Percentiles rank a stretch among this genome's conserved stretches.
These are phyloP conservation scores for Craspedostauros australis DNA, from an alignment of 108 stramenopile genomes.

Conservation along the genomic window DNA sequence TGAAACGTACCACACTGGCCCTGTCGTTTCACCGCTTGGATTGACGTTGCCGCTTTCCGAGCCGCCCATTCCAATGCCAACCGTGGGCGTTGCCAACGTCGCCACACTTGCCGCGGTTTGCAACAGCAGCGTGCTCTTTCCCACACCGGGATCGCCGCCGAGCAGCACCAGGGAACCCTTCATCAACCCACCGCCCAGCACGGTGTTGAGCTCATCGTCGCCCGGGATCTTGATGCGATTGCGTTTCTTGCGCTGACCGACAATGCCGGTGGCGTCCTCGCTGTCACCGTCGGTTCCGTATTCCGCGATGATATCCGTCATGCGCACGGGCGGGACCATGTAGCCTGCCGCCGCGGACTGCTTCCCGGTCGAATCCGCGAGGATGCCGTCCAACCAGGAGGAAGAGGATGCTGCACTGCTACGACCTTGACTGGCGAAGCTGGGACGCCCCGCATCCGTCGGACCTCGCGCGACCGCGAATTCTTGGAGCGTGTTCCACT, in stretches of 20 bases:
- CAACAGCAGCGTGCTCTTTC: conserved; percentile 66
- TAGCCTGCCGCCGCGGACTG: too few species aligned
- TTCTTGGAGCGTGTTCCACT: conserved; percentile 90
- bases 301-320: conserved; percentile 57
- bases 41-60: conserved; percentile 14
- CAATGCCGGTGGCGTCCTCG: conserved; percentile 2
- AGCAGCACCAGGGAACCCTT: conserved; percentile 82
- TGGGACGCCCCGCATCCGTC: neutral
- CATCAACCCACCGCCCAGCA: conserved; percentile 91
- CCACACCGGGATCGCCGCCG: conserved; percentile 91
- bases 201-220: conserved; percentile 81
- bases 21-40: conserved; percentile 13
- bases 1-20: conserved; percentile 88
- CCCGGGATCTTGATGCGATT: conserved; percentile 52
- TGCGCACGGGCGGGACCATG: conserved; percentile 47
- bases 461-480: conserved; percentile 33
- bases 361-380: conserved; percentile 6
- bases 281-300: conserved; percentile 15
- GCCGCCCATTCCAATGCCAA: conserved; percentile 69
- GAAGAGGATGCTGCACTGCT: conserved; percentile 6
- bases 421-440: neutral
- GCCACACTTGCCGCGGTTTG: conserved; percentile 69
- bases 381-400: conserved; percentile 66
- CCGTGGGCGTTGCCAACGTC: conserved; percentile 29
- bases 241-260: conserved; percentile 6